Base-by-base conservation (phyloP, 208 protist species). In the Balamuthia mandrillaris region DNA sequence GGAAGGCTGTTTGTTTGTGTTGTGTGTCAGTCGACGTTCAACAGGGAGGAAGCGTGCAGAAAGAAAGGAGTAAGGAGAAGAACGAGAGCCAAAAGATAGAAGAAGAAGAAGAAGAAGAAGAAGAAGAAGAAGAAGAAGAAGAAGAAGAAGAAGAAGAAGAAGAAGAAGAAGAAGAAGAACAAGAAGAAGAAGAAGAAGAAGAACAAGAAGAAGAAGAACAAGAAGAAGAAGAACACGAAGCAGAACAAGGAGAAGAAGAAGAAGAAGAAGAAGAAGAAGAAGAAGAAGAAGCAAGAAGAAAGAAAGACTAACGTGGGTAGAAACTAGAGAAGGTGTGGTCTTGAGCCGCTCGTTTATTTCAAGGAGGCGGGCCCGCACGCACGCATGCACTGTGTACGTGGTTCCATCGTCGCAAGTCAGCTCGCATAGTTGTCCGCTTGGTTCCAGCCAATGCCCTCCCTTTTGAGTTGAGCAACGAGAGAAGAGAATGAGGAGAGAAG, bases 331-430 rank as follows among this genome's bases (percentile, higher is more conserved):
- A 14, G 29, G 75, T 16, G 61, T 54, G 1, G 44, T 39, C 52
- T 45, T 14, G 9, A 83, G 75, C 10, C 56, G 47, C 42, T 41
- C 49, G 75, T 83, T 83, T 47, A 83, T 35, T 31, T 83, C 75
- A 27, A 83, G 61, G 35, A 83, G 75, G n/a, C 52, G 75, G 21
- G 52, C 75, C 31, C 37, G 21, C 54, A 83, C 75, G 29, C 75
- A 83, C 9, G 75, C 2, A 7, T 0, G 3, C 14, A 83, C 10
- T 10, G 75, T 29, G 56, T 83, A 83, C 16, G 9, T 37, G 39
- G 12, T 66, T n/a, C 75, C 75, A 35, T 83, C 75, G 16, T 37
- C 47, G 75, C 75, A 83, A n/a, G 75, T 83, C 52, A 83, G 52
- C 24, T 49, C 37, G 56, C 75, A 83, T 54, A 83, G 35, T 37